Base-by-base conservation (phyloP, 2,329 filamentous ascomycete species). In the Xylariales sp. region DNA sequence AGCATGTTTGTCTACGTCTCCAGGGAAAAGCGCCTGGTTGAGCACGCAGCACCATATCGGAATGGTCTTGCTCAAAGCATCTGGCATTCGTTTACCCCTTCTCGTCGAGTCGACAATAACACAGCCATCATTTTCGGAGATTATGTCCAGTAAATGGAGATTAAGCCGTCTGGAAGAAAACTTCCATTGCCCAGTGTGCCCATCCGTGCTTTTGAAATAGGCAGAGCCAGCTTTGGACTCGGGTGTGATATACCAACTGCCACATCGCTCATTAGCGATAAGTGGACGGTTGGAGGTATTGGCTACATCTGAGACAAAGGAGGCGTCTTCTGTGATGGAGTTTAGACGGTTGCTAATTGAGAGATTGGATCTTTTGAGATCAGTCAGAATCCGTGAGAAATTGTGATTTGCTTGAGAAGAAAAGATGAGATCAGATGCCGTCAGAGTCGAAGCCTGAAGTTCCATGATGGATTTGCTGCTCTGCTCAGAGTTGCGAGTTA, bases 181-280 rank as follows among this genome's bases (percentile, higher is more conserved):
- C 46, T 82, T 78, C 93, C 93, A 98, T 56, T 94, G 82, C 7
- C 87, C 83, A 39, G 82, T 81, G 61, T 98, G 93, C 1, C 93
- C 93, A 65, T 98, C 93, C 2, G 93, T 98, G 64, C 88, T 95
- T 72, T 98, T 98, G 67, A 97, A 98, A 65, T 97, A 98, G 22
- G 85, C 87, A 50, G 86, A 89, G 22, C 78, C 86, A 1, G 59
- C 65, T 63, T 91, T 93, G 19, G 56, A 56, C 6, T 62, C 62
- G 0, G 83, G 83, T 24, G 71, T 65, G 19, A 97, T 85, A 61
- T 97, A 97, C 93, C 93, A 98, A 63, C 87, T 91, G 1, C 93
- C 93, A 61, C 93, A 97, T 45, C 93, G 78, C 69, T 97, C 90
- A 58, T 98, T 98, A 21, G 91, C 89, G 11, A 97, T 71, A 2